Base-by-base conservation (phyloP, 2,329 filamentous ascomycete species). In the Ophiostoma angusticollis region DNA sequence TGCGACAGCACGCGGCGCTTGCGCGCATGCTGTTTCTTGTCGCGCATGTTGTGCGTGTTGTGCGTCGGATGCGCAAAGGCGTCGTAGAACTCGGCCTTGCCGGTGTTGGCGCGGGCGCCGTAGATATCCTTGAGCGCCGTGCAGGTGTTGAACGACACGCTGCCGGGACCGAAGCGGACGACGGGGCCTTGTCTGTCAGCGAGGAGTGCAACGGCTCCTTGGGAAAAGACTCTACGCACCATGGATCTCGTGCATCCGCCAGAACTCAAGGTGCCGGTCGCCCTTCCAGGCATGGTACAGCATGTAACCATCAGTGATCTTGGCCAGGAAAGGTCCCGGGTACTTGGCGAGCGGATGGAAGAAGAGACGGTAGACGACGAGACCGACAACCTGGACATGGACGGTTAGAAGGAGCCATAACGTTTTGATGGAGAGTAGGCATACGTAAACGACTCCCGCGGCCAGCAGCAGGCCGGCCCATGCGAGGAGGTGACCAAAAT, bases 141-240 rank as follows among this genome's bases (percentile, higher is more conserved):
- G 44, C 70, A 71, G 39, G 75, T 78, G 65, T 91, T 89, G 62
- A 93, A 74, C 1, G 78, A 84, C 30, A 93, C 62, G 44, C 73
- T 74, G 57, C 85, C 84, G 31, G 84, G 84, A 0, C 80, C 81
- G 47, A 80, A 83, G 21, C 84, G 80, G n/a, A 89, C 80, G 36
- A 76, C 57, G n/a, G 65, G 62, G 49, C 74, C 72, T 75, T 6
- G 23, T 11, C 32, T 1, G 14, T 9, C 3, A 33, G 34, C 44
- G 27, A 29, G 27, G 6, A 30, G 47, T 39, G 14, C n/a, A 21
- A 24, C 25, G 23, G 6, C 7, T 11, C 23, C 11, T 24, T 24
- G 23, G 23, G 23, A 24, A 24, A 6, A 24, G 23, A 24, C 23
- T 6, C 23, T 11, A 24, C 56, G 45, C 57, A 65, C 81, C 82